Conservation (phyloP, 768 basidiomycete genomes). For the Lactifluus rugatus region DNA sequence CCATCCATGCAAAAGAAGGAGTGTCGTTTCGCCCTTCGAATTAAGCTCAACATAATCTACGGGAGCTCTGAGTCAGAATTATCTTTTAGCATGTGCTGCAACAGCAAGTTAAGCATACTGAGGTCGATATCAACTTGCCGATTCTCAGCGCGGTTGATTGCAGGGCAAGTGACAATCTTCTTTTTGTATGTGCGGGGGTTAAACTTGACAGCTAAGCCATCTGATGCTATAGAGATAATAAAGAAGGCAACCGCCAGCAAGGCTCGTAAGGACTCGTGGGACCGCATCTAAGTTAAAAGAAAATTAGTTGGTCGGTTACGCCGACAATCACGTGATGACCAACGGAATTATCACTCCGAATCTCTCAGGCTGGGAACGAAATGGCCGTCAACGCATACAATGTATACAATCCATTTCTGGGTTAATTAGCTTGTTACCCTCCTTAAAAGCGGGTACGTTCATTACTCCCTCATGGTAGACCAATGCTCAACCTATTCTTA, state of each 20-base stretch:
- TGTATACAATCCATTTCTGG: no score
- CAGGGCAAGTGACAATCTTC: constrained; percentile 10
- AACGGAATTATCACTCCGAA: no score
- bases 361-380: no score
- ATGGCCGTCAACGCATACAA: no score
- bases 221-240: neutral
- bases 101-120: neutral
- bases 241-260: neutral
- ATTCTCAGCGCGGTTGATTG: constrained; percentile 14
- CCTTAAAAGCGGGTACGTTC: neutral
- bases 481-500: neutral
- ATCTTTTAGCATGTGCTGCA: neutral
- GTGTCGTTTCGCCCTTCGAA: constrained; percentile 37
- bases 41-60: constrained; percentile 51
- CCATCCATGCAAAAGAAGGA: constrained; percentile 74
- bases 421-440: no score
- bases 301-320: no score
- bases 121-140: constrained; percentile 8
- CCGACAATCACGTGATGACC: no score
- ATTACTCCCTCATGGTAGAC: neutral
- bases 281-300: no score
- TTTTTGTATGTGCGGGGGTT: constrained; percentile 14
- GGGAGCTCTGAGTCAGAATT: neutral
- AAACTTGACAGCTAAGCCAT: neutral
- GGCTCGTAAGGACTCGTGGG: neutral